phyloP scores from a whole-genome alignment of 2,329 filamentous ascomycete species.

The Cyclaneusma minus region DNA sequence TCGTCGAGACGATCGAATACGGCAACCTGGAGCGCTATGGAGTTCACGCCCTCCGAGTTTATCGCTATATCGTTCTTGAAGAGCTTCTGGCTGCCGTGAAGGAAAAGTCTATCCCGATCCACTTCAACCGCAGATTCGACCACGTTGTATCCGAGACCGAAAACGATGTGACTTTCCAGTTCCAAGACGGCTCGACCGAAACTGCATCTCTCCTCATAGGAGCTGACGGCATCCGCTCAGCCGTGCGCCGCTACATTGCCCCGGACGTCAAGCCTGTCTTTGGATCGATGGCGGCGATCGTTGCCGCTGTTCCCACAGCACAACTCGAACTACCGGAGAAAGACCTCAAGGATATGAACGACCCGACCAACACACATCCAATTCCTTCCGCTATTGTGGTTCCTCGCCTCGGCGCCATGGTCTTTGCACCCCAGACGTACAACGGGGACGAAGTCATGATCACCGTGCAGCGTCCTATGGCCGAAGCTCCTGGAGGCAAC shows the following conservation, averaged over 20 bases:
- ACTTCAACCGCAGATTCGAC: slow-evolving; percentile 31
- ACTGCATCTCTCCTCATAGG: slow-evolving; percentile 32
- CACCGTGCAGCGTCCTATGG: slow-evolving; percentile 25
- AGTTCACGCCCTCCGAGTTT: slow-evolving; percentile 37
- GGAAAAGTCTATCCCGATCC: slow-evolving; percentile 24
- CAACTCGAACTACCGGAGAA: slow-evolving; percentile 9
- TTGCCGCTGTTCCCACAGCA: slow-evolving; percentile 11
- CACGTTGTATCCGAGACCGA: slow-evolving; percentile 25
- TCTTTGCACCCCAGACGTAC: slow-evolving; percentile 30
- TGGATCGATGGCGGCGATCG: slow-evolving; percentile 28
- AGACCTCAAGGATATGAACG: too few species aligned
- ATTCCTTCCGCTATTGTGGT: slow-evolving; percentile 10
- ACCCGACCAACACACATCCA: slow-evolving; percentile 5
- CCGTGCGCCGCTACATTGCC: slow-evolving; percentile 33
- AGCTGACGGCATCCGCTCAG: slow-evolving; percentile 44
- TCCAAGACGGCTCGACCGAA: slow-evolving; percentile 27
- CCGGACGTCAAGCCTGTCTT: slow-evolving; percentile 32
- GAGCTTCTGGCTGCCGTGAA: slow-evolving; percentile 26
- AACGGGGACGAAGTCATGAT: slow-evolving; percentile 33
- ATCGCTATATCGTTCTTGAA: slow-evolving; percentile 33
- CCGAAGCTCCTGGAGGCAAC: slow-evolving; percentile 22
- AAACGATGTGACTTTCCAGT: slow-evolving; percentile 26
- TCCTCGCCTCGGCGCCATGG: slow-evolving; percentile 28
- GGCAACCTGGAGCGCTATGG: slow-evolving; percentile 30
- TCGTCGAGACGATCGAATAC: slow-evolving; percentile 29